Evolutionary conservation across 176 grass and related monocot genomes (phyloP), one percentile per base, ranked within the genome.

Genomic region (Musa beccarii): DNA sequence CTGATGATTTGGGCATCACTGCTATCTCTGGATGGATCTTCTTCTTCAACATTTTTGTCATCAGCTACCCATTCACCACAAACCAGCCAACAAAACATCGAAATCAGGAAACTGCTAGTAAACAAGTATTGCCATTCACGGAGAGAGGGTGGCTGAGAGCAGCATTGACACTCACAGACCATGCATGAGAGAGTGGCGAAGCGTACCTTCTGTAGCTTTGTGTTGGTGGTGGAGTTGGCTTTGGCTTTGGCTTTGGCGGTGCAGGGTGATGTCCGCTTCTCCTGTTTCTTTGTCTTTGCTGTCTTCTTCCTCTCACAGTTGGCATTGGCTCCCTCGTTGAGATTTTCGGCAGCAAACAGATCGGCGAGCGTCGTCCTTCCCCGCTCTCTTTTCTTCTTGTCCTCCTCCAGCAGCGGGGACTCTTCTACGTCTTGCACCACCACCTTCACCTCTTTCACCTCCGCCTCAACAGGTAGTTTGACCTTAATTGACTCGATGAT

Each of bases 281-380:
- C 17, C 51, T 70, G 43, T 70, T 70, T 70, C 49, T 20, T 22
- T 13, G 24, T 26, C 2, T 51, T 51, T 8, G 34, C 34, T 6
- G 70, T 72, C 75, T 89, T 85, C 69, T 85, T 52, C 74, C 51
- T 75, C 76, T 87, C 86, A 22, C 75, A 80, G 81, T 20, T 19
- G 76, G 4, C 34, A 43, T 43, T 13, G 23, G 29, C 73, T 49
- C 74, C 53, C 65, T 82, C 51, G 83, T 1, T 63, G 74, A 26
- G 76, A 34, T 79, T 81, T 34, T 86, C 67, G 74, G 90, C 95
- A 25, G 95, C 95, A 78, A 99, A 99, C 61, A 99, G 82, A 75
- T 99, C 95, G 50, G 95, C 95, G 52, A 99, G 91, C 68, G 95
- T 99, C 65, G 86, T 98, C 87, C 94, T 91, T 17, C 74, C 84